A percentile compares a stretch with the other conserved stretches of the same genome.
phyloP scores from a whole-genome alignment of 1,284 basidiomycete genomes.

The Afroboletus lepidellus region DNA sequence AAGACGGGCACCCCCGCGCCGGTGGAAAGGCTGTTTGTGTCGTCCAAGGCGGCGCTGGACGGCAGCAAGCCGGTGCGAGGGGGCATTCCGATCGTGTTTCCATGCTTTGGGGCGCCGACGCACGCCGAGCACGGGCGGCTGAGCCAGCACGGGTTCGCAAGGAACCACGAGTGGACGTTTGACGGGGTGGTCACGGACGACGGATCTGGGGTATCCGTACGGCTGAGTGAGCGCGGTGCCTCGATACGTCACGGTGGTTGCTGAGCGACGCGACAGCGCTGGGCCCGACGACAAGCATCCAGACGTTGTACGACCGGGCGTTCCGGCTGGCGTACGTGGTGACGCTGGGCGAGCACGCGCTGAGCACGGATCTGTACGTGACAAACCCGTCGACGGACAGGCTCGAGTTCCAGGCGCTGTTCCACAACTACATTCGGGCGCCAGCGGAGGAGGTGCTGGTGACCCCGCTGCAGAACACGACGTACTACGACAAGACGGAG shows the following conservation, averaged over 20 bases:
- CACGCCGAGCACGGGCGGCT: conserved; percentile 73
- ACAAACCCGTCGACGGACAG: conserved; percentile 58
- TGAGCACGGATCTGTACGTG: conserved; percentile 79
- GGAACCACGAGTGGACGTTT: conserved; percentile 70
- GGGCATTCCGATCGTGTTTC: conserved; percentile 85
- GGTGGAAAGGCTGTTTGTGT: conserved; percentile 74
- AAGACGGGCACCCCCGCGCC: conserved; percentile 51
- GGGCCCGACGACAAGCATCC: conserved; percentile 58
- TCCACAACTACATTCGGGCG: conserved; percentile 84
- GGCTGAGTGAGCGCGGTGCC: conserved; percentile 54
- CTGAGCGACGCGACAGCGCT: conserved; percentile 45
- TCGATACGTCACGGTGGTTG: not conserved
- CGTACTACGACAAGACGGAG: conserved; percentile 80
- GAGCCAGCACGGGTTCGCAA: conserved; percentile 82
- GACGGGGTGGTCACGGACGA: conserved; percentile 67
- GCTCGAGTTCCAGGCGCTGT: conserved; percentile 82
- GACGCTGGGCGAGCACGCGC: conserved; percentile 70
- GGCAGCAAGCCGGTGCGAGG: conserved; percentile 75
- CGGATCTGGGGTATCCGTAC: conserved; percentile 67
- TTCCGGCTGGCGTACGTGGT: conserved; percentile 79
- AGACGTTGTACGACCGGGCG: conserved; percentile 53
- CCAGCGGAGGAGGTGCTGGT: conserved; percentile 59
- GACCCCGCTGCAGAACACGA: conserved; percentile 56
- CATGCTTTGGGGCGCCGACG: conserved; percentile 79
- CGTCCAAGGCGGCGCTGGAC: conserved; percentile 71